Percentiles rank a stretch among this genome's conserved stretches.
phyloP scores from a whole-genome alignment of 257 asterid genomes.

The Parsonsia alboflavescens region DNA sequence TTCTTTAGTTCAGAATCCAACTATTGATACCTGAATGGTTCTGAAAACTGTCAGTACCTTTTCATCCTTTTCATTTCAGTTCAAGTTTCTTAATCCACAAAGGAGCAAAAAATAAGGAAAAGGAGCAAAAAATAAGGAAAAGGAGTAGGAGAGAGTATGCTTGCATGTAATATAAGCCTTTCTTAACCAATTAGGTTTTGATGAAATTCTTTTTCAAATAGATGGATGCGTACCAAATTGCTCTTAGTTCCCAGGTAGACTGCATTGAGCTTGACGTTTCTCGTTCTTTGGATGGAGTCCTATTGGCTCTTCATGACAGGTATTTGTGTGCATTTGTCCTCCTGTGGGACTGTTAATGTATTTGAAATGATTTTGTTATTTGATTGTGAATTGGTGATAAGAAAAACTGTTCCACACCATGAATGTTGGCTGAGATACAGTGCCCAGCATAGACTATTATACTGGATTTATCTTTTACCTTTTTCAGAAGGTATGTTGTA shows the following conservation, averaged over 20 bases:
- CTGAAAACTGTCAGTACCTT: neutral
- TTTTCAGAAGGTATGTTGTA: neutral
- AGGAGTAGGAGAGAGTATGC: neutral
- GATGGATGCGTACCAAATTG: slow-evolving; percentile 69
- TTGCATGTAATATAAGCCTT: neutral
- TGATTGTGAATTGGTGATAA: neutral
- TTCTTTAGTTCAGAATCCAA: neutral
- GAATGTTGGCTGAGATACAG: neutral
- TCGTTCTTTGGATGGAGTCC: slow-evolving; percentile 84
- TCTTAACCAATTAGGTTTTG: neutral
- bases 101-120: neutral
- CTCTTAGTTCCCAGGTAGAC: slow-evolving; percentile 73
- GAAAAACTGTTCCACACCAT: neutral
- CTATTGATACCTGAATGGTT: neutral
- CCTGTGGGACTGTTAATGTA: slow-evolving; percentile 13
- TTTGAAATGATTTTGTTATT: neutral
- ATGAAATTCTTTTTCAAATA: slow-evolving; percentile 18
- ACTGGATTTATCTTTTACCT: neutral
- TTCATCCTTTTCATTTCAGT: neutral
- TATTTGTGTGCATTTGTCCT: slow-evolving; percentile 26
- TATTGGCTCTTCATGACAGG: slow-evolving; percentile 98
- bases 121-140: neutral
- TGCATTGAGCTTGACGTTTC: slow-evolving; percentile 95
- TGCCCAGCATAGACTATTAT: neutral
- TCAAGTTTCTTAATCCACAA: neutral